Base-by-base conservation (phyloP, 768 basidiomycete genomes). In the Atractiella rhizophila region DNA sequence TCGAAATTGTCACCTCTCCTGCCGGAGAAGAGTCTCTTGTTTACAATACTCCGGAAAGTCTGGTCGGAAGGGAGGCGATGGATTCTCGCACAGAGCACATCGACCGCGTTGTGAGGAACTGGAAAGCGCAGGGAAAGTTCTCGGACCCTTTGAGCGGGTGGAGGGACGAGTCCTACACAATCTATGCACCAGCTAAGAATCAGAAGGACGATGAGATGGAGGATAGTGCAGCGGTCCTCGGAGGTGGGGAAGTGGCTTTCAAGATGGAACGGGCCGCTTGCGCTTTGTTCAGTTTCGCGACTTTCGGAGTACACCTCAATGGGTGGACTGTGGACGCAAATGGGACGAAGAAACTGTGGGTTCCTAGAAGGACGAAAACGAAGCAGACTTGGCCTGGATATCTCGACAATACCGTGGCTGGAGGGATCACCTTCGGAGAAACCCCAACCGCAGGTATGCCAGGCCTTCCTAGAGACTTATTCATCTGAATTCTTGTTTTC, bases 231-330 rank as follows among this genome's bases (percentile, higher is more conserved):
- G 66, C 49, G 67, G 72, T 64, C 63, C 40, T 49, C 40, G 47
- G 60, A 39, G 59, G 54, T 20, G 58, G 53, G 4, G 79, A 82
- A 56, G 77, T 67, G 43, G 79, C 69, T 18, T 91, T 96, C 57
- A 68, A 73, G 56, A 69, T 96, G 68, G 91, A 96, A 58, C 68
- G 88, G 29, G 66, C 79, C 1, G 83, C 82, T 2, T 82, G 79
- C 56, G 68, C 76, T 0, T 60, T 96, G 26, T 94, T 96, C 52
- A 85, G 88, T 3, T 58, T 86, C 6, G 67, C 80, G 38, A 91
- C 86, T 0, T 85, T 78, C 51, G 88, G 91, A 0, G 77, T 88
- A 2, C 91, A 96, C 57, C 69, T 86, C 72, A 78, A 70, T 16
- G 61, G 62, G 57, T 30, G 46, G 53, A n/a, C n/a, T n/a, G n/a